These are phyloP conservation scores for Oryza officinalis DNA, from an alignment of 176 grass and related monocot species.

Conservation along the genomic window DNA sequence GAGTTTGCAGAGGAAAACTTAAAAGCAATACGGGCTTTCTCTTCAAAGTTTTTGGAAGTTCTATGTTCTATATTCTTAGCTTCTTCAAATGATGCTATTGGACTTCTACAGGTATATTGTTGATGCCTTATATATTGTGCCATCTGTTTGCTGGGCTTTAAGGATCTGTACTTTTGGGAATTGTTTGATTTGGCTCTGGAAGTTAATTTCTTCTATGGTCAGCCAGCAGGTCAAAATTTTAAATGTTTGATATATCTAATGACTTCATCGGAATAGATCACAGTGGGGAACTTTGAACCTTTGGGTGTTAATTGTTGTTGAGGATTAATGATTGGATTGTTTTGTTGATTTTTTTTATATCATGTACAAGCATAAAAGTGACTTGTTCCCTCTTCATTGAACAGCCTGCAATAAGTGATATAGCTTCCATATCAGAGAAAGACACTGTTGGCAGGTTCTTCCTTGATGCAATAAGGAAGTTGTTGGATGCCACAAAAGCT, in stretches of 20 bases:
- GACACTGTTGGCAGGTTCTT: conserved; percentile 68
- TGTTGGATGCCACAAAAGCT: conserved; percentile 79
- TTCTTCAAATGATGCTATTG: conserved; percentile 60
- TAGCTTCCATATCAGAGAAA: conserved; percentile 86
- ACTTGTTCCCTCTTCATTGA: conserved; percentile 17
- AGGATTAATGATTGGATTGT: conserved; percentile 2
- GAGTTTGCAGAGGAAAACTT: conserved; percentile 78
- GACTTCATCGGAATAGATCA: not conserved
- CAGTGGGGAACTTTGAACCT: not conserved
- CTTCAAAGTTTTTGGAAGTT: conserved; percentile 69
- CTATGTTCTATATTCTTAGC: conserved; percentile 81
- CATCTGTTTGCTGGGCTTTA: conserved; percentile 1
- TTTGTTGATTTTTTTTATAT: conserved; percentile 21
- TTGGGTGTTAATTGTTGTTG: not conserved
- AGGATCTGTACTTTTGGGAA: not conserved
- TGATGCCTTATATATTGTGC: conserved; percentile 24
- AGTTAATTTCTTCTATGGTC: conserved; percentile 11
- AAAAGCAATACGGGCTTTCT: conserved; percentile 65
- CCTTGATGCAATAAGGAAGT: conserved; percentile 57
- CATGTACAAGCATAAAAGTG: conserved; percentile 21
- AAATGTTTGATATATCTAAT: not conserved
- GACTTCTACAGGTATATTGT: conserved; percentile 70
- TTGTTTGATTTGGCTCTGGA: conserved; percentile 20
- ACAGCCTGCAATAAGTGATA: conserved; percentile 75
- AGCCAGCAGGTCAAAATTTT: not conserved